phyloP scores from a whole-genome alignment of 2,329 filamentous ascomycete species.

The Venturiaceae sp. region DNA sequence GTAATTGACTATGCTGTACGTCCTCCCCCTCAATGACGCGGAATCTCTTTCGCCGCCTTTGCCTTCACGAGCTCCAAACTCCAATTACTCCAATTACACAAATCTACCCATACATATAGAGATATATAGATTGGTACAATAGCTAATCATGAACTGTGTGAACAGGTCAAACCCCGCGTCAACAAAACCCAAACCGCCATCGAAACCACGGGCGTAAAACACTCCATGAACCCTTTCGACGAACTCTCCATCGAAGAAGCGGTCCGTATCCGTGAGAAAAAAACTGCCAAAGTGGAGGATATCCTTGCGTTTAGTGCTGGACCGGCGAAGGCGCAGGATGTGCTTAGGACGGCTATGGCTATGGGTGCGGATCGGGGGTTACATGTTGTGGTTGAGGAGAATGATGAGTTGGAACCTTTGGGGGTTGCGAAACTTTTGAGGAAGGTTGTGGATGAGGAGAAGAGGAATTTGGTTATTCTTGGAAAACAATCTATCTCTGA shows the following conservation, averaged over 20 bases:
- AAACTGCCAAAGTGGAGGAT: slow-evolving; percentile 58
- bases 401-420: slow-evolving; percentile 70
- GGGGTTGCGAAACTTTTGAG: slow-evolving; percentile 83
- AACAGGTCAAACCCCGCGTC: slow-evolving; percentile 58
- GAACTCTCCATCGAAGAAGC: slow-evolving; percentile 97
- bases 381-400: slow-evolving; percentile 49
- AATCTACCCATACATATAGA: no score
- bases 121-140: no score
- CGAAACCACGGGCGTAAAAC: slow-evolving; percentile 87
- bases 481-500: slow-evolving; percentile 99
- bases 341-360: slow-evolving; percentile 92
- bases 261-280: slow-evolving; percentile 83
- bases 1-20: slow-evolving; percentile 49
- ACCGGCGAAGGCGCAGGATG: slow-evolving; percentile 76
- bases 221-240: slow-evolving; percentile 98
- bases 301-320: slow-evolving; percentile 86
- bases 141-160: slow-evolving; percentile 5
- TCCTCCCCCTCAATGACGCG: slow-evolving; percentile 5
- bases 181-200: slow-evolving; percentile 72
- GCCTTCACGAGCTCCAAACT: slow-evolving; percentile 5
- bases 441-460: slow-evolving; percentile 71
- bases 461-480: slow-evolving; percentile 83
- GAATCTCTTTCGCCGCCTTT: not conserved
- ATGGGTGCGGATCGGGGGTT: slow-evolving; percentile 94
- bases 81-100: not conserved